Conservation (phyloP, 495 filamentous ascomycete genomes). For the Astrocystis sublimbata region DNA sequence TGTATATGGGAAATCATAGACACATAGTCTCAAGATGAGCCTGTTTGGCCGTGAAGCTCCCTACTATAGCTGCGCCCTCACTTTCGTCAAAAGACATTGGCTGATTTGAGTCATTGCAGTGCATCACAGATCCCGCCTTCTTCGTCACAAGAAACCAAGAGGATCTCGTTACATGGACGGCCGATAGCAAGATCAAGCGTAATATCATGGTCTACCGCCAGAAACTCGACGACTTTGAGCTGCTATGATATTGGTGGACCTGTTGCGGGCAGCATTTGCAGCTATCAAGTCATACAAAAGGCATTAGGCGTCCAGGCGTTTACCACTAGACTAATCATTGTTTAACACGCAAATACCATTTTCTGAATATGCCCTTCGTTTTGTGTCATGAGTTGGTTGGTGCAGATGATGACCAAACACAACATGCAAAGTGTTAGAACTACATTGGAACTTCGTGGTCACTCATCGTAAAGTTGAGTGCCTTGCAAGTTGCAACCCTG, state of each 20-base stretch:
- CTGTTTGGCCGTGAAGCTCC: too few relatives aligned
- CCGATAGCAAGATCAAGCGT: conserved; percentile 94
- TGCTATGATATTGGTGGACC: conserved; percentile 53
- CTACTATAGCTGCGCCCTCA: background rate
- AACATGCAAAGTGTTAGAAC: too few relatives aligned
- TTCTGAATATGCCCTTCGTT: too few relatives aligned
- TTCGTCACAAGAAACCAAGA: conserved; percentile 82
- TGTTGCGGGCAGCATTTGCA: background rate
- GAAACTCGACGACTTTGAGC: conserved; percentile 94
- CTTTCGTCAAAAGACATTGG: background rate
- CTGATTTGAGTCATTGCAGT: background rate
- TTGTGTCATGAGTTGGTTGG: too few relatives aligned
- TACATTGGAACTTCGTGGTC: too few relatives aligned
- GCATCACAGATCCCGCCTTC: conserved; percentile 78
- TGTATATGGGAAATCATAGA: background rate
- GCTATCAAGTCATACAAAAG: background rate
- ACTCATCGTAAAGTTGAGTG: background rate
- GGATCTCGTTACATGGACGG: conserved; percentile 97
- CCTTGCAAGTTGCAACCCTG: too few relatives aligned
- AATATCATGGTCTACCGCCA: conserved; percentile 91
- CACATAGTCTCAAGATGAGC: background rate
- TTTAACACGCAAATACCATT: too few relatives aligned
- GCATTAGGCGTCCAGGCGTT: conserved; percentile 15
- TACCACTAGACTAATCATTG: background rate
- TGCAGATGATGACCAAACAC: too few relatives aligned